Evolutionary conservation across 2,329 filamentous ascomycete species (phyloP).

Genomic region (Botrytis fragariae): DNA sequence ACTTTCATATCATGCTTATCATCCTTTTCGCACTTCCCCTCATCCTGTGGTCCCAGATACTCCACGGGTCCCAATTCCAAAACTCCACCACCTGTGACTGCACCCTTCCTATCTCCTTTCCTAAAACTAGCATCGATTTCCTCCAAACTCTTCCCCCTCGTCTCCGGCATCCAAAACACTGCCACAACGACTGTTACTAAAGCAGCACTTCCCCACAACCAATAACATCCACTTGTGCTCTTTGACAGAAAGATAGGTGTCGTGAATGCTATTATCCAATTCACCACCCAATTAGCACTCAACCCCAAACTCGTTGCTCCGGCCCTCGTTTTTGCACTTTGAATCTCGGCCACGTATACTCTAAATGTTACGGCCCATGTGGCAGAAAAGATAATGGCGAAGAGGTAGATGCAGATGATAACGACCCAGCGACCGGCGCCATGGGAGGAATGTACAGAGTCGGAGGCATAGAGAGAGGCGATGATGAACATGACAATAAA

Average conservation of each 20-base stretch:
- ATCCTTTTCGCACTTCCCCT: background rate
- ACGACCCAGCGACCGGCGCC: constrained; percentile 50
- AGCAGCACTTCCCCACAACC: constrained; percentile 43
- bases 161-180: constrained; percentile 37
- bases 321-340: constrained; percentile 53
- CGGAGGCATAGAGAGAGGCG: constrained; percentile 51
- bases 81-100: background rate
- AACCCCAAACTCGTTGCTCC: constrained; percentile 53
- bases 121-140: constrained; percentile 32
- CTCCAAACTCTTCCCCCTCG: constrained; percentile 29
- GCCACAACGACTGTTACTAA: constrained; percentile 26
- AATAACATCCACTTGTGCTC: constrained; percentile 33
- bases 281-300: constrained; percentile 44
- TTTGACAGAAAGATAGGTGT: constrained; percentile 37
- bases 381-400: constrained; percentile 46
- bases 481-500: constrained; percentile 53
- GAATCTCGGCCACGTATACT: constrained; percentile 58
- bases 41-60: background rate
- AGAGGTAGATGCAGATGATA: constrained; percentile 50
- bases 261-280: constrained; percentile 38
- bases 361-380: constrained; percentile 56
- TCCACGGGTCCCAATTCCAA: background rate
- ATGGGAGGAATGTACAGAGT: constrained; percentile 41
- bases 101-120: constrained; percentile 5
- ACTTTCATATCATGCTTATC: background rate